Conservation (phyloP, 495 filamentous ascomycete species). For the Friedmanniomyces simplex region DNA sequence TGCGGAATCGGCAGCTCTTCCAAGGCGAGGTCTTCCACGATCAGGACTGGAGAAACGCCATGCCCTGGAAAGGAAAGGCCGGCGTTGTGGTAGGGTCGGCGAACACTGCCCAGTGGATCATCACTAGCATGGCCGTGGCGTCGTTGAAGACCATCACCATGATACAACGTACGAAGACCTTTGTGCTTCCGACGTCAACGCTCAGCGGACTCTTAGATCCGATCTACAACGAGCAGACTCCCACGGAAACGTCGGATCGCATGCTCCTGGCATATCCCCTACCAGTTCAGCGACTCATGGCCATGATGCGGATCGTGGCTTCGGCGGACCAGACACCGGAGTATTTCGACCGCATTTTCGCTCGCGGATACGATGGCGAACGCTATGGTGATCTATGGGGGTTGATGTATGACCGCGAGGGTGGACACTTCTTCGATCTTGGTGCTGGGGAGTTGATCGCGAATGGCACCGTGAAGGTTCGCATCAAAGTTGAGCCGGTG, state of each 20-base stretch:
- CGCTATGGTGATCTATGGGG: slow-evolving; percentile 23
- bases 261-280: slow-evolving; percentile 18
- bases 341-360: slow-evolving; percentile 30
- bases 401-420: slow-evolving; percentile 22
- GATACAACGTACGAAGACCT: slow-evolving; percentile 25
- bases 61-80: slow-evolving; percentile 28
- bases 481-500: slow-evolving; percentile 8
- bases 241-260: slow-evolving; percentile 26
- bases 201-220: neutral
- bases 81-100: slow-evolving; percentile 35
- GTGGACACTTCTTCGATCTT: slow-evolving; percentile 35
- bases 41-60: slow-evolving; percentile 25
- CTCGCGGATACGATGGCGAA: slow-evolving; percentile 25
- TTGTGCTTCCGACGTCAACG: slow-evolving; percentile 1
- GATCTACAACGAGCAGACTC: slow-evolving; percentile 26
- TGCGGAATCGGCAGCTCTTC: neutral
- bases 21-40: neutral
- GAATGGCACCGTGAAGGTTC: slow-evolving; percentile 23
- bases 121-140: slow-evolving; percentile 32
- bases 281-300: slow-evolving; percentile 2
- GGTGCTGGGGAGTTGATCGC: slow-evolving; percentile 28
- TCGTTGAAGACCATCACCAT: slow-evolving; percentile 31
- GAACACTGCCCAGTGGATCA: slow-evolving; percentile 38
- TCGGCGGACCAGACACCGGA: neutral
- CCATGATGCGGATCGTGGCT: neutral